Conservation (phyloP, 306 rosid species). For the Quercus wislizeni region DNA sequence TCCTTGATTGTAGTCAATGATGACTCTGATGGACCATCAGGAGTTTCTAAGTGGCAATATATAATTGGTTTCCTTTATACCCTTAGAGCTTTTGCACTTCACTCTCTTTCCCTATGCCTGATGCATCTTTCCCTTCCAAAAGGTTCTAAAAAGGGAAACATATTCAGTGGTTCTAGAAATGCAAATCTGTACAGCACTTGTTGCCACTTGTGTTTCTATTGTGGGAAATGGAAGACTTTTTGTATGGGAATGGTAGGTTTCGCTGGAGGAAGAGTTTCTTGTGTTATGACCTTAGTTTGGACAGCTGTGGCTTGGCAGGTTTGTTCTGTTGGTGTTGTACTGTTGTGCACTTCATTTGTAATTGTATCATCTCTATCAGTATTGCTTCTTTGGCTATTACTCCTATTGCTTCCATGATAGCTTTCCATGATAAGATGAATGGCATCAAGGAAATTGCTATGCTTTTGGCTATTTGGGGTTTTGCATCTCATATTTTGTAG, state of each 20-base stretch:
- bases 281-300: too few species aligned
- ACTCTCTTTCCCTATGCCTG: constrained; percentile 76
- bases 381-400: too few species aligned
- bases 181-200: too few species aligned
- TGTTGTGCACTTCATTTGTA: too few species aligned
- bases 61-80: constrained; percentile 61
- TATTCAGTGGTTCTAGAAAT: too few species aligned
- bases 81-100: constrained; percentile 73
- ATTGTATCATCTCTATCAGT: too few species aligned
- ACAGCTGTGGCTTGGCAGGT: too few species aligned
- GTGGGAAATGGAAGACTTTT: constrained; percentile 72
- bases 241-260: constrained; percentile 62
- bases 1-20: constrained; percentile 42
- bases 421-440: constrained; percentile 78
- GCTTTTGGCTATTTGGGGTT: constrained; percentile 87
- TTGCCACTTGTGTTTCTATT: too few species aligned
- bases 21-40: constrained; percentile 33
- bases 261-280: too few species aligned
- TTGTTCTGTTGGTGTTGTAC: too few species aligned
- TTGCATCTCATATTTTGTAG: constrained; percentile 66
- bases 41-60: constrained; percentile 43
- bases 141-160: too few species aligned
- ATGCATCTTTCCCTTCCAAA: constrained; percentile 82
- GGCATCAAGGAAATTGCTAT: constrained; percentile 77
- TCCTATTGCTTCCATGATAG: constrained; percentile 62